phyloP scores from a whole-genome alignment of 1,284 basidiomycete genomes.

The Testicularia cyperi region DNA sequence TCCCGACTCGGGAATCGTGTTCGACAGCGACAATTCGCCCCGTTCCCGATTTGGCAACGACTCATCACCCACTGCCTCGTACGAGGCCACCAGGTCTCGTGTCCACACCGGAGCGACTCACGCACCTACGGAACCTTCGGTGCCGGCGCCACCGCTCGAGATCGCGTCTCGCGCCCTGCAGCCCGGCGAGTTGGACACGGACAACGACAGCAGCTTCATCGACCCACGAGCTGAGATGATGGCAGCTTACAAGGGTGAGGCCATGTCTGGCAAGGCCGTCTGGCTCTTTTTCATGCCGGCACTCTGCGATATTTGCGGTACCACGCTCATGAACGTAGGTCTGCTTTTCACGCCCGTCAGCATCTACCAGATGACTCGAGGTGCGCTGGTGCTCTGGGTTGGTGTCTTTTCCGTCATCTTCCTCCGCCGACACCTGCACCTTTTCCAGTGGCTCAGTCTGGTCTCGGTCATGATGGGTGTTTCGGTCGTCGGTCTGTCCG shows the following conservation, averaged over 20 bases:
- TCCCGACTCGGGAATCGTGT: constrained; percentile 34
- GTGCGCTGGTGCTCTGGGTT: constrained; percentile 94
- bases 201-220: constrained; percentile 30
- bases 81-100: constrained; percentile 28
- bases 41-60: constrained; percentile 4
- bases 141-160: constrained; percentile 31
- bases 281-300: constrained; percentile 79
- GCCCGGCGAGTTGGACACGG: constrained; percentile 29
- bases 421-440: constrained; percentile 65
- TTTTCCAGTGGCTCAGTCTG: constrained; percentile 77
- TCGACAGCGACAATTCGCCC: constrained; percentile 17
- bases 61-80: constrained; percentile 17
- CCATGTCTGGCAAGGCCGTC: constrained; percentile 26
- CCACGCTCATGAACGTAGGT: constrained; percentile 92
- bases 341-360: constrained; percentile 93
- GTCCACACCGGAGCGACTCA: constrained; percentile 34
- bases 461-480: constrained; percentile 88
- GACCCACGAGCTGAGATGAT: constrained; percentile 19
- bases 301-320: constrained; percentile 80
- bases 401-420: constrained; percentile 89
- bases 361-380: constrained; percentile 94
- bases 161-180: constrained; percentile 29
- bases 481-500: constrained; percentile 84
- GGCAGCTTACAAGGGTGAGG: constrained; percentile 22
- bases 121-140: constrained; percentile 25